A percentile compares a stretch with the other conserved stretches of the same genome.
Conservation (phyloP, 805 yeast species). For the Wickerhamomyces bisporus region DNA sequence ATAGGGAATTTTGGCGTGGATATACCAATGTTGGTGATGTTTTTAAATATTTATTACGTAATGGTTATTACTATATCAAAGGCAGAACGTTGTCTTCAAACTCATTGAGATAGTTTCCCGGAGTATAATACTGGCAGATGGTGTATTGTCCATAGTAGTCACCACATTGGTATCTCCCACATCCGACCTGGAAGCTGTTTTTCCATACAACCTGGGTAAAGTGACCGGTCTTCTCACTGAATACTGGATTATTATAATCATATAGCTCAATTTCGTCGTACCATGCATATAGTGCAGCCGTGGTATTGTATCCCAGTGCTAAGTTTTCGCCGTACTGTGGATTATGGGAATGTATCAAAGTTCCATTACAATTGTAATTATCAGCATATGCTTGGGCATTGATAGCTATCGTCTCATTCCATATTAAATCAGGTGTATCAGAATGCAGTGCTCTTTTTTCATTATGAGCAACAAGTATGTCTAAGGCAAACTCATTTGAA, state of each 20-base stretch:
- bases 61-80: constrained; percentile 1
- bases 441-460: constrained; percentile 46
- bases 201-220: constrained; percentile 81
- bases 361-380: constrained; percentile 49
- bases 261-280: constrained; percentile 57
- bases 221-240: constrained; percentile 56
- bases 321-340: constrained; percentile 75
- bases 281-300: constrained; percentile 71
- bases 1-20: too few species aligned
- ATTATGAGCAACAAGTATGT: constrained; percentile 42
- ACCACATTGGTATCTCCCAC: constrained; percentile 61
- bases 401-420: constrained; percentile 49
- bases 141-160: constrained; percentile 47
- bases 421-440: constrained; percentile 41
- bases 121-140: constrained; percentile 62
- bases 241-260: constrained; percentile 44
- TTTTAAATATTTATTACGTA: too few species aligned
- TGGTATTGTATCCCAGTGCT: constrained; percentile 61
- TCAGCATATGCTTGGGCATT: constrained; percentile 57
- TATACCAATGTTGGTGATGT: too few species aligned
- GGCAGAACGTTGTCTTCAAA: constrained; percentile 31
- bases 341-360: constrained; percentile 51
- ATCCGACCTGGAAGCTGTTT: constrained; percentile 55
- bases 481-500: constrained; percentile 2
- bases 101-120: constrained; percentile 57